These are phyloP conservation scores for Wickerhamomyces queroliae DNA, from an alignment of 805 yeast genomes.

Conservation along the genomic window DNA sequence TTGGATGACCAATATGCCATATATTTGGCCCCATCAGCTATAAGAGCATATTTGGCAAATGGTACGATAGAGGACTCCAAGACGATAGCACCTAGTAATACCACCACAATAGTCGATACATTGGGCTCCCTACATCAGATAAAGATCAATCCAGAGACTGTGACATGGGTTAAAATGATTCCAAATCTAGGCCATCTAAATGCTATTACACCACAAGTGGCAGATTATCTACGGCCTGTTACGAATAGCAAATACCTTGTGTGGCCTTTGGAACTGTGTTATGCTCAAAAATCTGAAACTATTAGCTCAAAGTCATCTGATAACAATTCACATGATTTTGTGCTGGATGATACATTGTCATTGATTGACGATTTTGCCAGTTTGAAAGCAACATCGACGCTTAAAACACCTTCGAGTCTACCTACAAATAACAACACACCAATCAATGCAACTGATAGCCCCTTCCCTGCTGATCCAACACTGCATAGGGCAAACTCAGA, in stretches of 20 bases:
- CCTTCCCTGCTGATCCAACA: neutral
- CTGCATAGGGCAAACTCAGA: neutral
- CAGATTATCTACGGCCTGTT: constrained; percentile 47
- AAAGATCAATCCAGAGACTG: constrained; percentile 9
- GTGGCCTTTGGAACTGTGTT: constrained; percentile 71
- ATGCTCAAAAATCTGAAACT: constrained; percentile 42
- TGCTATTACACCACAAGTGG: constrained; percentile 58
- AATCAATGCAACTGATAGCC: constrained; percentile 6
- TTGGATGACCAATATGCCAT: constrained; percentile 31
- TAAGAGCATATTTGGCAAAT: constrained; percentile 38
- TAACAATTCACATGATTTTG: constrained; percentile 2
- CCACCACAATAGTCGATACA: constrained; percentile 29
- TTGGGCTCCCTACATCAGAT: constrained; percentile 30
- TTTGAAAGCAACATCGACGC: constrained; percentile 31
- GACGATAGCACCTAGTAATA: constrained; percentile 36
- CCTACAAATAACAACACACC: constrained; percentile 23
- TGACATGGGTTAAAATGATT: constrained; percentile 57
- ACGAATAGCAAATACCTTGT: constrained; percentile 49
- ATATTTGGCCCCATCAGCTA: constrained; percentile 52
- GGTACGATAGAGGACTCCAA: constrained; percentile 28
- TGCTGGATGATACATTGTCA: constrained; percentile 26
- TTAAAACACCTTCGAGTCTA: constrained; percentile 27
- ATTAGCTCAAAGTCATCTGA: neutral
- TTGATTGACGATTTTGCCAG: constrained; percentile 34
- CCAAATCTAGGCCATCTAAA: constrained; percentile 67